Evolutionary conservation across 352 stramenopile species (phyloP).

Genomic region (Pythium pyrilobum): DNA sequence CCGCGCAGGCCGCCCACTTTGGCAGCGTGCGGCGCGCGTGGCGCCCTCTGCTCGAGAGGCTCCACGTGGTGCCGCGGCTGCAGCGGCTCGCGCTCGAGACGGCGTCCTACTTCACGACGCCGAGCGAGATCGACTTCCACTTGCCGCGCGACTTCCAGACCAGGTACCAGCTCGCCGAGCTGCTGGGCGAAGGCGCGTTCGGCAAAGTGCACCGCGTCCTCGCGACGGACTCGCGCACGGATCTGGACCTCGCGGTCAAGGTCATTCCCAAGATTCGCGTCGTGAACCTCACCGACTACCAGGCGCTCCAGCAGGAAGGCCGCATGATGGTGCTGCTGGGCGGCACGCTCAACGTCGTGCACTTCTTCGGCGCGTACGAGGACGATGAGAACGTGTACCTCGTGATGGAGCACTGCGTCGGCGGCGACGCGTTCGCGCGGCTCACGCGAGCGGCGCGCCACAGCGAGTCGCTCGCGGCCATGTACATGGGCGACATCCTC

Average conservation of each 20-base stretch:
- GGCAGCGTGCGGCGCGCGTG: conserved; percentile 60
- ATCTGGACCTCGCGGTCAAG: conserved; percentile 68
- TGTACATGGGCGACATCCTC: conserved; percentile 73
- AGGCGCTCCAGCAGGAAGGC: conserved; percentile 58
- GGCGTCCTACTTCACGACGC: conserved; percentile 55
- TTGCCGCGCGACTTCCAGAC: conserved; percentile 47
- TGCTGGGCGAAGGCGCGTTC: conserved; percentile 69
- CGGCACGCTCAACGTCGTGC: conserved; percentile 75
- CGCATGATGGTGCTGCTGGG: conserved; percentile 74
- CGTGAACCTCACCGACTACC: conserved; percentile 54
- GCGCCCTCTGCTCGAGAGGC: conserved; percentile 37
- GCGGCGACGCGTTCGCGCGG: conserved; percentile 46
- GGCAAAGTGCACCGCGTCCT: conserved; percentile 56
- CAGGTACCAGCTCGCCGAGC: conserved; percentile 46
- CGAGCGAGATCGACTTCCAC: conserved; percentile 59
- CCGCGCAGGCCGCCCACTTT: conserved; percentile 14
- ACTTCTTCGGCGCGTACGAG: conserved; percentile 80
- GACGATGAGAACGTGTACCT: conserved; percentile 68
- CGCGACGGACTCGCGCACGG: conserved; percentile 6
- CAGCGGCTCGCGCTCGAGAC: conserved; percentile 48
- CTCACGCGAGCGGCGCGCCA: conserved; percentile 15
- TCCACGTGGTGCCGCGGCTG: conserved; percentile 34
- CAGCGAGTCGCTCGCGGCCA: conserved; percentile 39
- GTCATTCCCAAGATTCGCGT: conserved; percentile 68
- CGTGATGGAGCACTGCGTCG: conserved; percentile 76